Conservation (phyloP, 352 stramenopile genomes). For the Globisporangium nagaii region DNA sequence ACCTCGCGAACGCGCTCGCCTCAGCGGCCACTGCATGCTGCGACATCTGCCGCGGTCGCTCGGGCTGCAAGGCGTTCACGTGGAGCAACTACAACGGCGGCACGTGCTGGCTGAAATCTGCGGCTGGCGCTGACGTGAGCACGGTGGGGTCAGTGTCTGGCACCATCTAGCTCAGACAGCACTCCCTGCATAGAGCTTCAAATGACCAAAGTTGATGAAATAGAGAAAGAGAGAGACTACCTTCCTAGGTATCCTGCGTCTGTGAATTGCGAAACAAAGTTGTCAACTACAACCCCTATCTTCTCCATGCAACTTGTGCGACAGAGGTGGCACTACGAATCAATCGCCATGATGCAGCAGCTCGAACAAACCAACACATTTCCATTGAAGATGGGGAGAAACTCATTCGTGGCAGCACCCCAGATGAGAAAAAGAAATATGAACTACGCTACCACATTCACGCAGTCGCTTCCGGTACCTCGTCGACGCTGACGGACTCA, state of each 20-base stretch:
- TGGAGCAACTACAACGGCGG: conserved; percentile 43
- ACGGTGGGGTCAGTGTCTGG: background rate
- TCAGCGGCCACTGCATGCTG: background rate
- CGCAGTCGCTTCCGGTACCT: background rate
- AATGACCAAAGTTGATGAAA: too few species aligned
- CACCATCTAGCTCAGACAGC: background rate
- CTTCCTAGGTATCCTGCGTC: too few species aligned
- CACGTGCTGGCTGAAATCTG: conserved; percentile 52
- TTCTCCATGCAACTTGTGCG: too few species aligned
- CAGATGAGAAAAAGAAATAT: background rate
- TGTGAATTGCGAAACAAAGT: too few species aligned
- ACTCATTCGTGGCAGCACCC: background rate
- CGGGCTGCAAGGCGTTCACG: conserved; percentile 25
- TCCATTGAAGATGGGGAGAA: background rate
- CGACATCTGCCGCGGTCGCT: background rate
- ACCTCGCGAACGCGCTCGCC: background rate
- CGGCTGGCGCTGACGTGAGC: background rate
- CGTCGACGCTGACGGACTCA: background rate
- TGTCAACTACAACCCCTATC: too few species aligned
- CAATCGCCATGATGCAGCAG: too few species aligned
- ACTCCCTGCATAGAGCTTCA: too few species aligned
- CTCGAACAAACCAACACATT: background rate
- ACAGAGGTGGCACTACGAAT: too few species aligned
- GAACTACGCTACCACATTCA: background rate
- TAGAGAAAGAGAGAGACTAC: too few species aligned